Evolutionary conservation across 805 yeast genomes (phyloP), one percentile per base, ranked within the genome.

Genomic region (Hanseniaspora lachancei): DNA sequence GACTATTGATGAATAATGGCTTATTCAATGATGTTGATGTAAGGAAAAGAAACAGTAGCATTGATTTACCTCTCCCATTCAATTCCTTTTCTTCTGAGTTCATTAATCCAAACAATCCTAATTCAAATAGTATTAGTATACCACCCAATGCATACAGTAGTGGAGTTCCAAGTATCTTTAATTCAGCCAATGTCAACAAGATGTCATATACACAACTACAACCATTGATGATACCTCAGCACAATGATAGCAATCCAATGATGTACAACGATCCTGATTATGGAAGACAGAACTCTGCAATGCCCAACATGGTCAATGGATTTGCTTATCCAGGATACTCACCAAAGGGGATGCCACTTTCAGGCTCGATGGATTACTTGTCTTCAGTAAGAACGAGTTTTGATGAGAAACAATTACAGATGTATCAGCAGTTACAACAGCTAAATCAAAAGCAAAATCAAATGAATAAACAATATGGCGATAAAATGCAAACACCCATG

Each of bases 361-460:
- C 46, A 3, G 41, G 51, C 9, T 46, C 57, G 13, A 32, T 53
- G 23, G 51, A 53, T 39, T 47, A 46, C 7, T 23, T 53, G 16
- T 47, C 50, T 13, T 53, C 57, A 10, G 57, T 40, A 12, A 46
- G 51, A 53, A 53, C 50, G 23, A 47, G 50, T 32, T 47, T 47
- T 53, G 57, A 53, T 39, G 57, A 53, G 12, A 53, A 53, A 20
- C 56, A 53, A 32, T 13, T 39, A 27, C 56, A 53, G 29, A 38
- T 46, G 47, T 20, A 55, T 20, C 40, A 47, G 15, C 40, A 51
- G 24, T 20, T 21, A 43, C 57, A 52, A 40, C 36, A 43, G 29
- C 47, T 43, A 2, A 41, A 44, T 16, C 48, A 51, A n/a, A 51
- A 50, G 34, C 55, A 46, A 10, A 40, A 44, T 9, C 52, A 43